Conservation (phyloP, 169 alveolate species). For the Cryptosporidium parvum region DNA sequence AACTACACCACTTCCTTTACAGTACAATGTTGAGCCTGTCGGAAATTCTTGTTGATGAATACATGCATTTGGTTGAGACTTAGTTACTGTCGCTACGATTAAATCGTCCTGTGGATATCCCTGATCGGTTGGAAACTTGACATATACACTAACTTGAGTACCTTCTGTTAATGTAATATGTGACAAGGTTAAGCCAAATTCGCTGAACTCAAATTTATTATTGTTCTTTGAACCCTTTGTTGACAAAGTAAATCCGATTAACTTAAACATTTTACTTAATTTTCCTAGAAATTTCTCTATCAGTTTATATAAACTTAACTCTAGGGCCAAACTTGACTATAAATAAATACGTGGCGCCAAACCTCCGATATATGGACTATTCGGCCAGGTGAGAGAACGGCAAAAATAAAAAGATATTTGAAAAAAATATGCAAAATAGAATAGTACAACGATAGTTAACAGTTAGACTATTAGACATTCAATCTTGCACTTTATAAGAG, state of each 20-base stretch:
- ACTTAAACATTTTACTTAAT: conserved; percentile 24
- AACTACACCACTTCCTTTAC: conserved; percentile 62
- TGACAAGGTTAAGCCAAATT: conserved; percentile 50
- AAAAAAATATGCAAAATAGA: neutral
- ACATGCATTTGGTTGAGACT: conserved; percentile 68
- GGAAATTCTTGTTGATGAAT: conserved; percentile 50
- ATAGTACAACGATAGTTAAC: neutral
- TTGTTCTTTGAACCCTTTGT: neutral
- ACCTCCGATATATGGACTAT: neutral
- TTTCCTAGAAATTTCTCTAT: neutral
- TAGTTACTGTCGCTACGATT: conserved; percentile 46
- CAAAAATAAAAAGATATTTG: neutral
- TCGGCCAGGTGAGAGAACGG: neutral
- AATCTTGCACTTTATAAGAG: neutral
- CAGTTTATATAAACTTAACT: neutral
- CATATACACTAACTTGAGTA: conserved; percentile 42
- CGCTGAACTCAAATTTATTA: conserved; percentile 11
- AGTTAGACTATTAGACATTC: neutral
- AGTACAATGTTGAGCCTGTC: conserved; percentile 34
- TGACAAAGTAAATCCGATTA: conserved; percentile 53
- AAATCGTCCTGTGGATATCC: neutral
- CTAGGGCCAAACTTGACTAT: neutral
- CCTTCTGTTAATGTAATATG: conserved; percentile 60
- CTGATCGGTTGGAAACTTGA: conserved; percentile 27
- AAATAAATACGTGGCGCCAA: conserved; percentile 16